These are phyloP conservation scores for Boletus coccyginus DNA, from an alignment of 768 basidiomycete genomes.

Conservation along the genomic window DNA sequence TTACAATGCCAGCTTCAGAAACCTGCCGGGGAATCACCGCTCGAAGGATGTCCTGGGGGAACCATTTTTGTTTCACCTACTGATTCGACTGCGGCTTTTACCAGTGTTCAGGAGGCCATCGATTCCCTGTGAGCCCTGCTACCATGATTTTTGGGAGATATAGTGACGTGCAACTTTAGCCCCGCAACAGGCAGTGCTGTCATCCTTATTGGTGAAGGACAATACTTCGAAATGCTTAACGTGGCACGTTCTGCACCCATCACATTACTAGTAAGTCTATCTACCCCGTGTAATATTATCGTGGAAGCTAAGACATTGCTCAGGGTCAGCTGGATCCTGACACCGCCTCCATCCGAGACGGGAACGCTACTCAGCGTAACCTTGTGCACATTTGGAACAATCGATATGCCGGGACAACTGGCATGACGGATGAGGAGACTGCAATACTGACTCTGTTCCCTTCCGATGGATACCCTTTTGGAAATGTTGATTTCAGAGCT, in stretches of 20 bases:
- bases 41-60: conserved; percentile 52
- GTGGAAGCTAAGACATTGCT: neutral
- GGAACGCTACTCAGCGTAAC: conserved; percentile 43
- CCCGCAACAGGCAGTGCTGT: conserved; percentile 37
- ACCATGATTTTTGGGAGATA: neutral
- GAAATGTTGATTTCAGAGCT: conserved; percentile 56
- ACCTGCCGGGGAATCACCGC: conserved; percentile 37
- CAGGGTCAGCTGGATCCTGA: conserved; percentile 50
- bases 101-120: conserved; percentile 53
- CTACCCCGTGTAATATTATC: neutral
- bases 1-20: conserved; percentile 53
- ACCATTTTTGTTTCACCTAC: conserved; percentile 58
- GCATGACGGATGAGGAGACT: conserved; percentile 55
- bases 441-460: conserved; percentile 59
- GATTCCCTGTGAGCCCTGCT: conserved; percentile 46
- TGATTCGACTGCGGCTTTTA: conserved; percentile 46
- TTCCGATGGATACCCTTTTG: conserved; percentile 45
- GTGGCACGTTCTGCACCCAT: conserved; percentile 52
- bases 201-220: conserved; percentile 57
- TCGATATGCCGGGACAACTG: conserved; percentile 36
- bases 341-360: conserved; percentile 37
- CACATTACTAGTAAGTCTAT: conserved; percentile 47
- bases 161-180: conserved; percentile 28
- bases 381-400: conserved; percentile 55
- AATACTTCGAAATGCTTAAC: conserved; percentile 60